A percentile compares a stretch with the other conserved stretches of the same genome.
phyloP scores from a whole-genome alignment of 2,329 filamentous ascomycete species.

The Byssothecium circinans region DNA sequence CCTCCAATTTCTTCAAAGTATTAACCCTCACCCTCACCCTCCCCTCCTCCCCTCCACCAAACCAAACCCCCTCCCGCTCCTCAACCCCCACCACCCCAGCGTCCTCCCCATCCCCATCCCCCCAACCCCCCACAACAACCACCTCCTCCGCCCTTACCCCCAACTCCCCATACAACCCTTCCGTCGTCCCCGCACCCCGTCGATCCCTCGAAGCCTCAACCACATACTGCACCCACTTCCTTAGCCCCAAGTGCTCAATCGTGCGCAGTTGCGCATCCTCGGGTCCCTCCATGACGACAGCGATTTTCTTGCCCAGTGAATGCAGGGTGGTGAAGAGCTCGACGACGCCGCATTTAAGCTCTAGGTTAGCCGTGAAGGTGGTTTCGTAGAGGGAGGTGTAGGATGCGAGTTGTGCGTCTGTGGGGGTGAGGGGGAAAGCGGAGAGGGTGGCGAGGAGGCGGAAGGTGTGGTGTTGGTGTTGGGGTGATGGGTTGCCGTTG shows the following conservation, averaged over 20 bases:
- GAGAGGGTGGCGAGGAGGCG: constrained; percentile 42
- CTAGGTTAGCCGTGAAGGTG: constrained; percentile 29
- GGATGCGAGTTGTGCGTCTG: constrained; percentile 15
- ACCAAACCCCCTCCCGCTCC: too few relatives aligned
- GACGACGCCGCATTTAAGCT: constrained; percentile 44
- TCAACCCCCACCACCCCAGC: too few relatives aligned
- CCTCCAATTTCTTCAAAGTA: too few relatives aligned
- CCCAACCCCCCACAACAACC: too few relatives aligned
- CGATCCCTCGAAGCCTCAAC: too few relatives aligned
- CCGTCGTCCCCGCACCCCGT: too few relatives aligned
- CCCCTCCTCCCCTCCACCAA: too few relatives aligned
- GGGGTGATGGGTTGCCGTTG: constrained; percentile 51
- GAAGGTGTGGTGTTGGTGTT: constrained; percentile 47
- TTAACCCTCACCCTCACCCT: too few relatives aligned
- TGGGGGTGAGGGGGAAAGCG: constrained; percentile 23
- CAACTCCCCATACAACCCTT: too few relatives aligned
- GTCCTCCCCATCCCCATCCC: too few relatives aligned
- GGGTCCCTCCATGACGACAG: constrained; percentile 52
- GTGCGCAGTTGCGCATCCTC: constrained; percentile 53
- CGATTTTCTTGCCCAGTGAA: constrained; percentile 43
- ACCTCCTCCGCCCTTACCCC: too few relatives aligned
- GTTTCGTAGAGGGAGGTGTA: constrained; percentile 35
- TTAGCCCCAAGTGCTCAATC: constrained; percentile 36
- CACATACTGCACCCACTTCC: constrained; percentile 31
- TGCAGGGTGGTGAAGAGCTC: constrained; percentile 41